Conservation (phyloP, 306 rosid species). For the Vicia villosa region DNA sequence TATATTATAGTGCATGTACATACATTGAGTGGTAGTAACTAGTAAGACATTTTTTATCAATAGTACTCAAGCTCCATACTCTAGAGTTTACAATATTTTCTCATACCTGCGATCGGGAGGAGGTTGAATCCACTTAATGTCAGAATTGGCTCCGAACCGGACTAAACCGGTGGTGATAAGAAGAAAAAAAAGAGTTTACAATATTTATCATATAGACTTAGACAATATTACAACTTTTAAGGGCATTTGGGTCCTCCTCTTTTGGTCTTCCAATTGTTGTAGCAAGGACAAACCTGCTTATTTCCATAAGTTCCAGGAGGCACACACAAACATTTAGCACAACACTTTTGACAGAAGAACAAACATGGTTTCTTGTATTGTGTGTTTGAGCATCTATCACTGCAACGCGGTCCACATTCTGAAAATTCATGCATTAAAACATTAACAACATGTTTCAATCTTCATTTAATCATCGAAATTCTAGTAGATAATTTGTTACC, state of each 20-base stretch:
- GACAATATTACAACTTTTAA: constrained; percentile 20
- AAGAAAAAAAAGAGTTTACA: background rate
- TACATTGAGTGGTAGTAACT: background rate
- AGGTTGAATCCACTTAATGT: too few relatives aligned
- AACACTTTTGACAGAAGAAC: constrained; percentile 76
- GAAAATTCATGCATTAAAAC: constrained; percentile 19
- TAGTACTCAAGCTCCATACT: background rate
- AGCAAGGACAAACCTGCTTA: constrained; percentile 78
- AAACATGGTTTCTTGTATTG: constrained; percentile 74
- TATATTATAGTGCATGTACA: constrained; percentile 11
- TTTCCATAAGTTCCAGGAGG: constrained; percentile 82
- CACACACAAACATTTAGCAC: constrained; percentile 75
- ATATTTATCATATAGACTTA: background rate
- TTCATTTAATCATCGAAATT: constrained; percentile 4
- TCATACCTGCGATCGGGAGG: too few relatives aligned
- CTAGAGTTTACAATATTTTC: background rate
- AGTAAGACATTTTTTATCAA: background rate
- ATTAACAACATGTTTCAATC: background rate
- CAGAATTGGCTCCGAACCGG: too few relatives aligned
- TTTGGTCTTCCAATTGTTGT: constrained; percentile 84
- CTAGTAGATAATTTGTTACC: constrained; percentile 35
- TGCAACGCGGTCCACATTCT: constrained; percentile 69
- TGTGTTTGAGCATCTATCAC: constrained; percentile 66
- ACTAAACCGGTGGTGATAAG: too few relatives aligned
- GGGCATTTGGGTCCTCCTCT: constrained; percentile 91